These are phyloP conservation scores for Collybia sordida DNA, from an alignment of 768 basidiomycete species.

Conservation along the genomic window DNA sequence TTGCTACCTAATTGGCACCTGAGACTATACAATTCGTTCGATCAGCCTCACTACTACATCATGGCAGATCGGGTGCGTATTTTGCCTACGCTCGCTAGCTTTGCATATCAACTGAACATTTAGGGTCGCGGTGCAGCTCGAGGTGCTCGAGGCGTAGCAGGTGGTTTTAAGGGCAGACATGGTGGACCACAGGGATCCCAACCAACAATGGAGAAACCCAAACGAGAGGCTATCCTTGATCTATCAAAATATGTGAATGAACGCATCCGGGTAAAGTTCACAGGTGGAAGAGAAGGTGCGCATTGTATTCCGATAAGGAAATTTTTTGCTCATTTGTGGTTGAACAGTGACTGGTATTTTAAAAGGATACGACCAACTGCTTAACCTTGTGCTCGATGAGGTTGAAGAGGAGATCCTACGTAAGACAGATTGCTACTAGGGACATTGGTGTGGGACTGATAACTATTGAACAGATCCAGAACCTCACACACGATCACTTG, in stretches of 20 bases:
- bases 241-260: constrained; percentile 93
- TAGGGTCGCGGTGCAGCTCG: constrained; percentile 61
- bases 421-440: constrained; percentile 27
- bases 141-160: constrained; percentile 45
- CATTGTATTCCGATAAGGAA: not conserved
- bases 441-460: no score
- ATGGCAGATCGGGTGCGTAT: constrained; percentile 66
- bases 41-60: constrained; percentile 14
- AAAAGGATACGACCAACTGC: constrained; percentile 94
- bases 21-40: not conserved
- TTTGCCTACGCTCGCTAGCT: constrained; percentile 14
- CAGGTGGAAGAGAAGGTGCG: constrained; percentile 93
- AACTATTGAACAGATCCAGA: constrained; percentile 50
- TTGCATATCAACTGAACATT: constrained; percentile 34
- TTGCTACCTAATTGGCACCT: not conserved
- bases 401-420: constrained; percentile 83
- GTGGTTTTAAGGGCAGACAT: constrained; percentile 47
- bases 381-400: constrained; percentile 96
- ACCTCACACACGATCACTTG: constrained; percentile 64
- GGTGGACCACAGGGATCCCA: constrained; percentile 46
- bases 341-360: constrained; percentile 80
- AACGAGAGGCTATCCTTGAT: constrained; percentile 93
- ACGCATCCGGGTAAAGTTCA: constrained; percentile 93
- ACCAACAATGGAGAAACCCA: constrained; percentile 69
- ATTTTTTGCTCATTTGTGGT: constrained; percentile 4